phyloP scores from a whole-genome alignment of 2,329 filamentous ascomycete genomes.

The Cordyceps sp. region DNA sequence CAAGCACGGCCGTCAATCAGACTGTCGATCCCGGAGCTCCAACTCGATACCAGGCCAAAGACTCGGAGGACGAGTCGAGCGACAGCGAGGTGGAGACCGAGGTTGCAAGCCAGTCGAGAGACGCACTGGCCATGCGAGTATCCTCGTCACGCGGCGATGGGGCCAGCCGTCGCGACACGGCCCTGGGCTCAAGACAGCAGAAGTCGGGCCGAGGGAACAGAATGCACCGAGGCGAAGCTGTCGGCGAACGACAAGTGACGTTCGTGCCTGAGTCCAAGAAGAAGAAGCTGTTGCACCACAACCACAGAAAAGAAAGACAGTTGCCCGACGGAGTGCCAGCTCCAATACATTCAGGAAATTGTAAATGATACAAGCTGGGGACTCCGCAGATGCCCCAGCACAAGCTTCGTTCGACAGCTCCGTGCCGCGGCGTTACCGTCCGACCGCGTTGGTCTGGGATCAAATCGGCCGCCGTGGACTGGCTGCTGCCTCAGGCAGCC shows the following conservation, averaged over 20 bases:
- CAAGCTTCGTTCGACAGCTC: too few relatives aligned
- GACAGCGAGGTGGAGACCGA: slow-evolving; percentile 17
- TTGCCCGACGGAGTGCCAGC: slow-evolving; percentile 52
- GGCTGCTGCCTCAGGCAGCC: slow-evolving; percentile 1
- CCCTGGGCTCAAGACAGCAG: slow-evolving; percentile 38
- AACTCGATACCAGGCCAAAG: slow-evolving; percentile 19
- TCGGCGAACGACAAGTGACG: slow-evolving; percentile 52
- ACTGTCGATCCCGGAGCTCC: slow-evolving; percentile 16
- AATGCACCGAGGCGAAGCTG: slow-evolving; percentile 27
- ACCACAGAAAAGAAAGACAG: slow-evolving; percentile 16
- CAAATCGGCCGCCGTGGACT: too few relatives aligned
- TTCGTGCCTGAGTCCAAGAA: slow-evolving; percentile 47
- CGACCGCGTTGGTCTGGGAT: too few relatives aligned
- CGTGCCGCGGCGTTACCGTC: too few relatives aligned
- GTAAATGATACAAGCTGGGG: slow-evolving; percentile 23
- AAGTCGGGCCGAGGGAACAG: slow-evolving; percentile 30
- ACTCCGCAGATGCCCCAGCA: too few relatives aligned
- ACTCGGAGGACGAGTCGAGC: slow-evolving; percentile 27
- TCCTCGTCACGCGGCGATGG: slow-evolving; percentile 51
- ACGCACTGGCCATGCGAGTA: slow-evolving; percentile 44
- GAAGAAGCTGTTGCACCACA: slow-evolving; percentile 26
- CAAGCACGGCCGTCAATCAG: slow-evolving; percentile 49
- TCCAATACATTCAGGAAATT: slow-evolving; percentile 57
- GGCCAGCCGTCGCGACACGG: slow-evolving; percentile 35
- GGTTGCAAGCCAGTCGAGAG: slow-evolving; percentile 10